Evolutionary conservation across 2,329 filamentous ascomycete genomes (phyloP), one percentile per base, ranked within the genome.

Genomic region (Alternaria ventricosa): DNA sequence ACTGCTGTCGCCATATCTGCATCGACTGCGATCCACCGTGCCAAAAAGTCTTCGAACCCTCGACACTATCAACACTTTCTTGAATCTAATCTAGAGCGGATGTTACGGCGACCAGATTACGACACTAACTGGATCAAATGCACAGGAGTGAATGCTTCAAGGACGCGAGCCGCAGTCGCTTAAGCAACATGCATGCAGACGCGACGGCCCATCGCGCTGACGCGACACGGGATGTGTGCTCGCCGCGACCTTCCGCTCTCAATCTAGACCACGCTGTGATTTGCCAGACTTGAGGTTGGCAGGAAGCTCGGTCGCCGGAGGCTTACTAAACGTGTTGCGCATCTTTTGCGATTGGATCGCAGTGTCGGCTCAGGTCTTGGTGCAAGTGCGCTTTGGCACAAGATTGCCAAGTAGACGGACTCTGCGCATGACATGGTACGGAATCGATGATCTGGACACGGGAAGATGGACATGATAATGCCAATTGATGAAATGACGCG

Each of bases 121-220:
- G 12, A 41, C 20, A 12, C 0, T 4, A 36, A 0, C 22, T 15
- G 6, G 10, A 1, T 44, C 5, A 9, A 0, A 15, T 46, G 43
- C 11, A 3, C 13, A 15, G 5, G 13, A 36, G 1, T n/a, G 12
- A 18, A 5, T 28, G 13, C 18, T 15, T 2, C 23, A 4, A 20
- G n/a, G 18, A 53, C 22, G 30, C 56, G n/a, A 12, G 46, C 46
- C 23, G 56, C 45, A 28, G 9, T 51, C 56, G 45, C 56, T 46
- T 46, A 33, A 27, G 41, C 56, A 58, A 20, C 30, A 27, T 47
- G 30, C 45, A 47, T 50, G 45, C 46, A 41, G 20, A 23, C 22
- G 28, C 22, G 28, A 7, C 49, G 49, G 49, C 20, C 28, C 49
- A 53, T 58, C 45, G 56, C 45, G 30, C 56, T 58, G 56, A 58